Percentiles rank a stretch among this genome's conserved stretches.
Evolutionary conservation across 441 rosid genomes (phyloP).

Genomic region (Pelargonium myrrhifolium): DNA sequence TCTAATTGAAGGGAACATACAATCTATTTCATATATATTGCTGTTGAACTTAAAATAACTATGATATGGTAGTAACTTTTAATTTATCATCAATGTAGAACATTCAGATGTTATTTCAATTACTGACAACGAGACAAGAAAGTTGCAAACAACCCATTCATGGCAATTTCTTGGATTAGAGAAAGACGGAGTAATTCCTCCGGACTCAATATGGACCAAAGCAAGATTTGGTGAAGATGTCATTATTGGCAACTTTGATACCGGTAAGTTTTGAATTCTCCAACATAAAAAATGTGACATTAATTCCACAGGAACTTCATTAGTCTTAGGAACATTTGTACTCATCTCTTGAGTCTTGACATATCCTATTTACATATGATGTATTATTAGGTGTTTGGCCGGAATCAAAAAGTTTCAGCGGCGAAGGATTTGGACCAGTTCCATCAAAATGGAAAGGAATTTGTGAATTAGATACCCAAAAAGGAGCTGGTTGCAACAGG

Average conservation of each 20-base stretch:
- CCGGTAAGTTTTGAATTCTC: constrained; percentile 29
- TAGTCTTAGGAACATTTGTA: too few relatives aligned
- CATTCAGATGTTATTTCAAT: too few relatives aligned
- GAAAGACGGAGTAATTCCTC: constrained; percentile 25
- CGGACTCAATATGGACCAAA: constrained; percentile 47
- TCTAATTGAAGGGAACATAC: too few relatives aligned
- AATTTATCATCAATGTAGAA: too few relatives aligned
- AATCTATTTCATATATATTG: too few relatives aligned
- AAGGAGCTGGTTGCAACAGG: constrained; percentile 41
- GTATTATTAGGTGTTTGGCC: constrained; percentile 48
- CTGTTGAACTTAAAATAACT: too few relatives aligned
- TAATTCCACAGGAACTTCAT: too few relatives aligned
- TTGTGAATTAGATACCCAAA: constrained; percentile 30
- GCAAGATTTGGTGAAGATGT: constrained; percentile 55
- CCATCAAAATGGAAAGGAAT: constrained; percentile 48
- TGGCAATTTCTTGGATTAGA: constrained; percentile 63
- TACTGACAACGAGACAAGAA: constrained; percentile 36
- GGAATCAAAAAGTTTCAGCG: constrained; percentile 53
- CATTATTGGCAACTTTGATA: constrained; percentile 63
- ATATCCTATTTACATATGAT: too few relatives aligned
- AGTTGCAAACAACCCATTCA: constrained; percentile 61
- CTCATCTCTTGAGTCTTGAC: too few relatives aligned
- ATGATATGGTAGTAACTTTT: too few relatives aligned
- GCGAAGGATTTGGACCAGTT: constrained; percentile 40
- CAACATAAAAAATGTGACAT: neutral